These are phyloP conservation scores for Alternaria gaisen DNA, from an alignment of 2,329 filamentous ascomycete genomes.

Conservation along the genomic window DNA sequence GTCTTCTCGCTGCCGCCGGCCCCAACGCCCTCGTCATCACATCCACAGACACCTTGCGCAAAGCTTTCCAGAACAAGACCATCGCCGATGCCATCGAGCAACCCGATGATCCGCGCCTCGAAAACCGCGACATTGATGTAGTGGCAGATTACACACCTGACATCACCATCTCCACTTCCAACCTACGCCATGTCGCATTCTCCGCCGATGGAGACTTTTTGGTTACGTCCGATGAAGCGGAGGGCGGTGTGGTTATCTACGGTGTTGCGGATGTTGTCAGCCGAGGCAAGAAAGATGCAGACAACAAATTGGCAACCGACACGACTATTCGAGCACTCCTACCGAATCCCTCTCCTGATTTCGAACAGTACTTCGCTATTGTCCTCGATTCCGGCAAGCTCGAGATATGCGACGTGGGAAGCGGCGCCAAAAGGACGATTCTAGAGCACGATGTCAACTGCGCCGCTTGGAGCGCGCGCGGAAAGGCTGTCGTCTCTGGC, in stretches of 20 bases:
- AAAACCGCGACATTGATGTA: conserved; percentile 65
- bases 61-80: conserved; percentile 69
- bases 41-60: conserved; percentile 78
- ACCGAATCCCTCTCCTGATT: conserved; percentile 80
- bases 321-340: conserved; percentile 76
- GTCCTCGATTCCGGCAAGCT: conserved; percentile 84
- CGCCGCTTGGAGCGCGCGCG: conserved; percentile 88
- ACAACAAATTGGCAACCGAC: conserved; percentile 79
- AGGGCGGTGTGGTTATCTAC: conserved; percentile 81
- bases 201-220: conserved; percentile 88
- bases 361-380: conserved; percentile 78
- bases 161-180: conserved; percentile 74
- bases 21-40: conserved; percentile 81
- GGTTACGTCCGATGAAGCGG: conserved; percentile 80
- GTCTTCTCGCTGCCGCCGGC: conserved; percentile 85
- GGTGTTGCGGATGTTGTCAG: conserved; percentile 73
- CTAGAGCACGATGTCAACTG: conserved; percentile 81
- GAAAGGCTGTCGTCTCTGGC: conserved; percentile 91
- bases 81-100: conserved; percentile 26
- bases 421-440: conserved; percentile 62
- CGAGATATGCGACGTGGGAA: conserved; percentile 78
- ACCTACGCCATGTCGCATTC: conserved; percentile 88
- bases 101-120: conserved; percentile 14
- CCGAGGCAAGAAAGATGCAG: conserved; percentile 69
- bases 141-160: conserved; percentile 77